Evolutionary conservation across 371 early-diverging fungal species (phyloP), one percentile per base, ranked within the genome.

Genomic region (Zychaea mexicana): DNA sequence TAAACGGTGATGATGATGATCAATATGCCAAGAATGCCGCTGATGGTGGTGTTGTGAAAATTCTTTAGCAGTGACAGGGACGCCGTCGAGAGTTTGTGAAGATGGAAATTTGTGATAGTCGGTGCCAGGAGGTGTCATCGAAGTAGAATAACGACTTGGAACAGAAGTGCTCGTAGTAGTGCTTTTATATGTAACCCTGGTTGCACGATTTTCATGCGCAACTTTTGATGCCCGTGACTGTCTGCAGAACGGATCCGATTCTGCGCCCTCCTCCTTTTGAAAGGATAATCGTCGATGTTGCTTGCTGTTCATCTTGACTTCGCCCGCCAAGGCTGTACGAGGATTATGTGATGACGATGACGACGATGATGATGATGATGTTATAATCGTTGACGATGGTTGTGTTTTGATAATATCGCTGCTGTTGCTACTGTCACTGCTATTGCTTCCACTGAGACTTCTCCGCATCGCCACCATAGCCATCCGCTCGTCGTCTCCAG

Each of bases 1-100:
- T 59, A 65, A 36, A 17, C 60, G 53, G 12, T 57, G 59, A 47
- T 52, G 36, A 31, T 54, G 47, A 21, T 53, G 38, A 63, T 36
- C 42, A 22, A 38, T 36, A 32, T 63, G 56, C 53, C 63, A 45
- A 38, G 38, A 53, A 38, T 56, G 54, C n/a, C 55, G 62, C 17
- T 49, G 55, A 21, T 12, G 64, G 39, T 49, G 1, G 36, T 8
- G 64, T 46, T 49, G 49, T 49, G 49, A 22, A 19, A 27, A 22
- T 52, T 61, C 33, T 26, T 53, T 46, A 28, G 28, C n/a, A 27
- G 52, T 9, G n/a, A n/a, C n/a, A 61, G 30, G 21, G 38, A 39
- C 27, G 38, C 38, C 31, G 33, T 47, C 38, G 56, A 42, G 39
- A 15, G 31, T 57, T 64, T 42, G 64, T 46, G 56, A 47, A 38